Evolutionary conservation across 371 early-diverging fungal genomes (phyloP).

Genomic region (Mucor irregularis): DNA sequence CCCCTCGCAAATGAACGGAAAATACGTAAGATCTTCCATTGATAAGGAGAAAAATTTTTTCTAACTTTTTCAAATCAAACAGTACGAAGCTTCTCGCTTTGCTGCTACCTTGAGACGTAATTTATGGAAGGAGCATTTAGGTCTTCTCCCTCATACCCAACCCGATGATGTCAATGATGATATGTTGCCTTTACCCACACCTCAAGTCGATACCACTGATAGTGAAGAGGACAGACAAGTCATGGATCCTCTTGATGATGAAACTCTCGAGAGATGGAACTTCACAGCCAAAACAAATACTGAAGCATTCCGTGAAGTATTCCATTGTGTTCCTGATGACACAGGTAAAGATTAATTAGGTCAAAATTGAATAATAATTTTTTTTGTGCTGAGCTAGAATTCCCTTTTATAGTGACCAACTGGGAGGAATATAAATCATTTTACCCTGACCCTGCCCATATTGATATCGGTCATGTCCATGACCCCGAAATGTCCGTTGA

Average conservation of each 20-base stretch:
- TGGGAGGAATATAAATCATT: slow-evolving; percentile 74
- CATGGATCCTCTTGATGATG: slow-evolving; percentile 65
- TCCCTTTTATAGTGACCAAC: slow-evolving; percentile 40
- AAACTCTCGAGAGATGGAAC: slow-evolving; percentile 55
- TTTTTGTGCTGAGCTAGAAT: background rate
- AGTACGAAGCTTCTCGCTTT: slow-evolving; percentile 63
- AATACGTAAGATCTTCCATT: slow-evolving; percentile 44
- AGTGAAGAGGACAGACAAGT: slow-evolving; percentile 41
- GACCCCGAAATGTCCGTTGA: slow-evolving; percentile 48
- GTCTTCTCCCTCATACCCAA: slow-evolving; percentile 56
- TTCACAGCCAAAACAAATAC: slow-evolving; percentile 63
- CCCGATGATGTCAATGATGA: slow-evolving; percentile 49
- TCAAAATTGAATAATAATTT: background rate
- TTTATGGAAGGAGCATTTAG: slow-evolving; percentile 87
- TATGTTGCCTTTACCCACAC: slow-evolving; percentile 54
- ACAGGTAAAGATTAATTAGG: slow-evolving; percentile 29
- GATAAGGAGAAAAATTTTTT: background rate
- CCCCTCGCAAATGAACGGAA: slow-evolving; percentile 73
- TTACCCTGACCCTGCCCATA: slow-evolving; percentile 46
- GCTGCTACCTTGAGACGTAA: slow-evolving; percentile 77
- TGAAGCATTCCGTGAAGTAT: slow-evolving; percentile 66
- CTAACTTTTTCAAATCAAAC: background rate
- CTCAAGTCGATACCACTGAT: slow-evolving; percentile 32
- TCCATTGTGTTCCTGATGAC: slow-evolving; percentile 80
- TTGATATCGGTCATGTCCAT: slow-evolving; percentile 45